Evolutionary conservation across 2,329 filamentous ascomycete species (phyloP), one percentile per base, ranked within the genome.

Genomic region (Sarocladium brachiariae): DNA sequence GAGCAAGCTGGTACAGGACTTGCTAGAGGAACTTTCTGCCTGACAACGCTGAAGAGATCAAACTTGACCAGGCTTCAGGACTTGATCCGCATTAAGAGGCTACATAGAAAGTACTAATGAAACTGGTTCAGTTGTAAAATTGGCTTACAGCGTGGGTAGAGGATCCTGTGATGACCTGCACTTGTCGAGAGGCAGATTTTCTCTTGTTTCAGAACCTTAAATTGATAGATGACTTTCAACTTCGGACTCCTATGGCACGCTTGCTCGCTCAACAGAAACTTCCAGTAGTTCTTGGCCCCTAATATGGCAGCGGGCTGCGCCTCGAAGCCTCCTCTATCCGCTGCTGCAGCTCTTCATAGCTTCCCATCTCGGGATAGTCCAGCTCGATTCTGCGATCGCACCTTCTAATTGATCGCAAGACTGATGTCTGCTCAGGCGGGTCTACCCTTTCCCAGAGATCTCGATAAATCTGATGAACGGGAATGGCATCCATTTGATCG

Each of bases 281-380:
- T 35, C 33, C n/a, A n/a, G n/a, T 18, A 35, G 33, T 35, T 35
- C 33, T 35, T 35, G 33, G 33, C 33, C 10, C 33, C 33, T 35
- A 35, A 35, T 35, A 35, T 35, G 33, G 33, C 33, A 35, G 33
- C 33, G 33, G 33, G 33, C 33, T 35, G 33, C 33, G 33, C 14
- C 33, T 35, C 33, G 39, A 43, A 25, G 39, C 39, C 21, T 25
- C 21, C 21, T 43, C 21, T 25, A 43, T 25, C 39, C 23, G 19
- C 21, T 27, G 6, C 21, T 10, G 21, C 23, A 43, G 21, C 21
- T 43, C 39, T 8, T 43, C 39, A 43, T 8, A 27, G 21, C 21
- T 43, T 24, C 39, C 39, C 39, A 43, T 24, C 39, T 43, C 39
- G 19, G 39, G 39, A 43, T 43, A 43, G n/a, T 43, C 39, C 39